Evolutionary conservation across 805 yeast species (phyloP), one percentile per base, ranked within the genome.

Genomic region (Wickerhamomyces subpelliculosus): DNA sequence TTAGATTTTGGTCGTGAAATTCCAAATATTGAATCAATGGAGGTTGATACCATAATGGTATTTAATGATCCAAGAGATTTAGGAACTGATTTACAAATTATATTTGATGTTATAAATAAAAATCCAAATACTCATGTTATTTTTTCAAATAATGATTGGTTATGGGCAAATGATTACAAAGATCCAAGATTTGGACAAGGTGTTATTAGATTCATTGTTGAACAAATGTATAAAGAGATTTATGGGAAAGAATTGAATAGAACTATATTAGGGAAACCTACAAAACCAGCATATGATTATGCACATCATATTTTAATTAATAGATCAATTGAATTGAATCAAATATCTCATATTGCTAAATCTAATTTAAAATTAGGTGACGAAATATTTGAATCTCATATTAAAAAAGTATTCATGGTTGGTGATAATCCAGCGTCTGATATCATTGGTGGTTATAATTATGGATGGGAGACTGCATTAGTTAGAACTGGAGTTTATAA

Each of bases 391-490:
- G 16, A 43, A 3, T 49, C 71, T 0, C 78, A 74, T n/a, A 68
- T 83, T 49, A 63, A 67, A 27, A 60, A 71, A n/a, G 82, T 93
- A 2, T 89, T 71, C 62, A 93, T 93, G 98, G 86, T 93, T 26
- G 98, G 98, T 22, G 98, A 93, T 61, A 93, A 93, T 58, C 97
- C 97, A 4, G 93, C 81, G 22, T 76, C 88, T 36, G 98, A 93
- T 57, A 93, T 93, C 38, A 70, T 72, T 39, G 98, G 98, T 1
- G 98, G 96, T 6, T 80, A 83, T 49, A 65, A 67, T 35, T 79
- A 80, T 55, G 95, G 96, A 4, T 93, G 97, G 97, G 77, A 82
- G 35, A 79, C 93, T 11, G 73, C 87, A 27, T 70, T 93, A 32
- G 86, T 93, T 20, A 69, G 80, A 44, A 84, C 97, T 0, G 98